Evolutionary conservation across 1,284 basidiomycete species (phyloP).

Genomic region (Microstroma glucosiphilum): DNA sequence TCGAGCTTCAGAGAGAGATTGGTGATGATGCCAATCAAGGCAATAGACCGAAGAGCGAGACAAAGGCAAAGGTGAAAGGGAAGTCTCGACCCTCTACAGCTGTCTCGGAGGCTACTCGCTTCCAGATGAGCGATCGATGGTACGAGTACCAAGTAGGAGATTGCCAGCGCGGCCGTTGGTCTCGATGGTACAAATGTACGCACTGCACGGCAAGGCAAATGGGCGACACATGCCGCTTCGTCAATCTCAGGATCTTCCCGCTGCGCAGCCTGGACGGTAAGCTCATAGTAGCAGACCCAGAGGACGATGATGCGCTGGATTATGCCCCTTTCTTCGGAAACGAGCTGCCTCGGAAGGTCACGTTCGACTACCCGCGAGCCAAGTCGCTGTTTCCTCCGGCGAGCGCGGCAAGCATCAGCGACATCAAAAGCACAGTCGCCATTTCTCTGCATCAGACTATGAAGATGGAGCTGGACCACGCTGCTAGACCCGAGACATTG

Average conservation of each 20-base stretch:
- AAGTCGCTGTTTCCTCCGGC: background rate
- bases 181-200: constrained; percentile 14
- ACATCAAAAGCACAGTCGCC: constrained; percentile 15
- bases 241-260: constrained; percentile 19
- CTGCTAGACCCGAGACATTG: constrained; percentile 12
- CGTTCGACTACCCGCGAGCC: background rate
- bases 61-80: too few relatives aligned
- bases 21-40: too few relatives aligned
- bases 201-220: constrained; percentile 17
- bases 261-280: constrained; percentile 7
- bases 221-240: constrained; percentile 27
- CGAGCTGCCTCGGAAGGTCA: background rate
- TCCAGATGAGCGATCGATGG: background rate
- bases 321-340: constrained; percentile 9
- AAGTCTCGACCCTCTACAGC: background rate
- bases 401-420: background rate
- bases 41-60: too few relatives aligned
- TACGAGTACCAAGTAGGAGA: background rate
- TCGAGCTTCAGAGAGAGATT: too few relatives aligned
- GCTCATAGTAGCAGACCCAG: too few relatives aligned
- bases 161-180: background rate
- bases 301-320: background rate
- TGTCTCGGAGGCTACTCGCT: background rate
- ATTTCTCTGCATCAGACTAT: constrained; percentile 20
- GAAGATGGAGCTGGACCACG: constrained; percentile 22